Evolutionary conservation across 2,329 filamentous ascomycete genomes (phyloP).

Genomic region (Aspergillus brunneoviolaceus): DNA sequence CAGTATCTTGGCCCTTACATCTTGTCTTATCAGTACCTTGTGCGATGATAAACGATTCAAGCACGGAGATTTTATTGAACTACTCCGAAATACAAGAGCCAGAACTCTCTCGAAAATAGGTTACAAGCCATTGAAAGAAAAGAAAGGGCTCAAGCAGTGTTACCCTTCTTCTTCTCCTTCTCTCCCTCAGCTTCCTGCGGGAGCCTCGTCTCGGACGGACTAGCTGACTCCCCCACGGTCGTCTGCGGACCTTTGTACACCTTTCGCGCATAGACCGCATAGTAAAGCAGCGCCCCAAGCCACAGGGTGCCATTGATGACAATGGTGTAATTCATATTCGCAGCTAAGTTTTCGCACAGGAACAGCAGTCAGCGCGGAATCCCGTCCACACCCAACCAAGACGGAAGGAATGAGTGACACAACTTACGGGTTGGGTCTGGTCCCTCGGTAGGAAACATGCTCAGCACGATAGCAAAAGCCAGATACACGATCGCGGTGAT

Average conservation of each 20-base stretch:
- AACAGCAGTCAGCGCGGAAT: no score
- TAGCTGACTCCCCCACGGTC: slow-evolving; percentile 46
- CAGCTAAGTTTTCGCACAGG: slow-evolving; percentile 22
- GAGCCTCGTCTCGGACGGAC: slow-evolving; percentile 10
- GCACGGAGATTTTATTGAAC: no score
- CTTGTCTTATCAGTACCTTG: no score
- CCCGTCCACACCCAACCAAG: not conserved
- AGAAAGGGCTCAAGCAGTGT: not conserved
- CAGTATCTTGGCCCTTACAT: no score
- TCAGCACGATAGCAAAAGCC: slow-evolving; percentile 54
- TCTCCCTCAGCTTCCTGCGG: not conserved
- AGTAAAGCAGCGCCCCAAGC: slow-evolving; percentile 56
- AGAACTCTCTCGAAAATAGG: no score
- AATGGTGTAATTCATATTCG: slow-evolving; percentile 62
- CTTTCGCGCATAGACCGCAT: slow-evolving; percentile 56
- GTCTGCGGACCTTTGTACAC: slow-evolving; percentile 62
- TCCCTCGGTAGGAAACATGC: slow-evolving; percentile 60
- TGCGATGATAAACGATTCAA: no score
- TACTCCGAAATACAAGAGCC: no score
- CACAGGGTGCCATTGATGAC: slow-evolving; percentile 60
- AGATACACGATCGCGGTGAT: slow-evolving; percentile 56
- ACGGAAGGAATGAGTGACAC: not conserved
- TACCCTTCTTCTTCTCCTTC: not conserved
- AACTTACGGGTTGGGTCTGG: slow-evolving; percentile 50
- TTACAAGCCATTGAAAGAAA: no score